Percentiles rank a stretch among this genome's conserved stretches.
These are phyloP conservation scores for Candida boleticola DNA, from an alignment of 805 yeast genomes.

Conservation along the genomic window DNA sequence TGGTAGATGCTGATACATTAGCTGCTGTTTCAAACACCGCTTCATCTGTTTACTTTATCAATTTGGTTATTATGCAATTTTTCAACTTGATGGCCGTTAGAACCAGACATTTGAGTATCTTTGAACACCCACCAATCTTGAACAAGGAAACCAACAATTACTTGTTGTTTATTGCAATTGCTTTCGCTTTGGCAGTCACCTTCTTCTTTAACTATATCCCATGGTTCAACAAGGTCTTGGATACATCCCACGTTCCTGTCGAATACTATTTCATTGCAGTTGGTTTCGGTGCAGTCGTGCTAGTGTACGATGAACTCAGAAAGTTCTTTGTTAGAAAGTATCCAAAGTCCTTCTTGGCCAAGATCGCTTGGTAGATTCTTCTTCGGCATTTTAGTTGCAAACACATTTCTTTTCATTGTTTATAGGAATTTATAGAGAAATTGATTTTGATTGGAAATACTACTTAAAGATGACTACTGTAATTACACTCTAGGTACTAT, in stretches of 20 bases:
- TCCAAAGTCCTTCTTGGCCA: slow-evolving; percentile 38
- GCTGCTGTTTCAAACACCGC: slow-evolving; percentile 25
- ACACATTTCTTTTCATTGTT: neutral
- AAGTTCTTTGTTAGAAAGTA: slow-evolving; percentile 33
- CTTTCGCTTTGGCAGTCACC: slow-evolving; percentile 35
- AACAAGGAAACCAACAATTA: slow-evolving; percentile 18
- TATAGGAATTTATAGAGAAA: no score
- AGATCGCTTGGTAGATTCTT: slow-evolving; percentile 41
- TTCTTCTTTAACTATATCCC: slow-evolving; percentile 44
- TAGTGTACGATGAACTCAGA: slow-evolving; percentile 42
- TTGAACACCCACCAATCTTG: slow-evolving; percentile 38
- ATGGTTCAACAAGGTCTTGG: slow-evolving; percentile 33
- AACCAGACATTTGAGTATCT: slow-evolving; percentile 39
- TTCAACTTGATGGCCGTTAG: slow-evolving; percentile 45
- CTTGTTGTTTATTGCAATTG: slow-evolving; percentile 30
- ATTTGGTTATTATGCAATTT: slow-evolving; percentile 47
- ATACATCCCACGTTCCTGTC: slow-evolving; percentile 40
- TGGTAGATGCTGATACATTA: slow-evolving; percentile 17
- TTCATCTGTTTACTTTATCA: slow-evolving; percentile 46
- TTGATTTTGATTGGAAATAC: no score
- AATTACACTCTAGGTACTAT: no score
- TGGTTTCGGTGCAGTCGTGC: slow-evolving; percentile 42
- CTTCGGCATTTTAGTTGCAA: no score
- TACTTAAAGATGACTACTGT: no score
- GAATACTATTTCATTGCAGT: slow-evolving; percentile 46